These are phyloP conservation scores for Luvunga scandens DNA, from an alignment of 345 rosid genomes.

Conservation along the genomic window DNA sequence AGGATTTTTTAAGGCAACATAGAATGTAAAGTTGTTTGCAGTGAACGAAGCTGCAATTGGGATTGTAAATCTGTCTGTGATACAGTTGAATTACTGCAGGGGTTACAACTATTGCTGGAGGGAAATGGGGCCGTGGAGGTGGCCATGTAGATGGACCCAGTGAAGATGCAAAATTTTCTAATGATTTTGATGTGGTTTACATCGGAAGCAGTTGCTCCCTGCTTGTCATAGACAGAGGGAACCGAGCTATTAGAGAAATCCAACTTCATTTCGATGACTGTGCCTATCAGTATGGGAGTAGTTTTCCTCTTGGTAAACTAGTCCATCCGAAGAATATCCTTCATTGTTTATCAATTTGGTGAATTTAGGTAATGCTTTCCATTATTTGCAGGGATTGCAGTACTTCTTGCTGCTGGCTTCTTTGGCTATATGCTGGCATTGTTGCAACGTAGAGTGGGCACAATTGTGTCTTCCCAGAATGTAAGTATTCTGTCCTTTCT, in stretches of 20 bases:
- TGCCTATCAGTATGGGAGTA: slow-evolving; percentile 94
- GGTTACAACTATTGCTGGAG: slow-evolving; percentile 98
- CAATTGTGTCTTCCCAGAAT: slow-evolving; percentile 61
- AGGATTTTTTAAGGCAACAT: neutral
- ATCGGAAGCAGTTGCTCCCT: slow-evolving; percentile 97
- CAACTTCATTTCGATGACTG: slow-evolving; percentile 98
- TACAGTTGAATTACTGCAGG: slow-evolving; percentile 42
- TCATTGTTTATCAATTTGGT: neutral
- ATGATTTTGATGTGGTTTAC: slow-evolving; percentile 93
- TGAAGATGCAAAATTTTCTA: slow-evolving; percentile 94
- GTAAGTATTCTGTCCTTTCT: slow-evolving; percentile 38
- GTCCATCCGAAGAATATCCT: neutral
- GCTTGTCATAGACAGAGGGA: slow-evolving; percentile 94
- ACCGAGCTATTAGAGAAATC: slow-evolving; percentile 89
- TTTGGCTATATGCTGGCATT: slow-evolving; percentile 96
- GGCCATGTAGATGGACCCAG: slow-evolving; percentile 97
- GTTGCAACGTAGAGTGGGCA: slow-evolving; percentile 75
- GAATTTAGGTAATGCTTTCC: slow-evolving; percentile 12
- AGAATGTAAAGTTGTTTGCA: neutral
- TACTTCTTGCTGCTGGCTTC: slow-evolving; percentile 94
- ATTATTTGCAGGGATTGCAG: slow-evolving; percentile 71
- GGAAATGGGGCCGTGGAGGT: slow-evolving; percentile 72
- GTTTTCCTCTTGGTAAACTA: slow-evolving; percentile 80
- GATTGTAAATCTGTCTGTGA: slow-evolving; percentile 14
- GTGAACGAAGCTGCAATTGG: neutral